phyloP scores from a whole-genome alignment of 1,284 basidiomycete genomes.

The Anthracocystis setariae region DNA sequence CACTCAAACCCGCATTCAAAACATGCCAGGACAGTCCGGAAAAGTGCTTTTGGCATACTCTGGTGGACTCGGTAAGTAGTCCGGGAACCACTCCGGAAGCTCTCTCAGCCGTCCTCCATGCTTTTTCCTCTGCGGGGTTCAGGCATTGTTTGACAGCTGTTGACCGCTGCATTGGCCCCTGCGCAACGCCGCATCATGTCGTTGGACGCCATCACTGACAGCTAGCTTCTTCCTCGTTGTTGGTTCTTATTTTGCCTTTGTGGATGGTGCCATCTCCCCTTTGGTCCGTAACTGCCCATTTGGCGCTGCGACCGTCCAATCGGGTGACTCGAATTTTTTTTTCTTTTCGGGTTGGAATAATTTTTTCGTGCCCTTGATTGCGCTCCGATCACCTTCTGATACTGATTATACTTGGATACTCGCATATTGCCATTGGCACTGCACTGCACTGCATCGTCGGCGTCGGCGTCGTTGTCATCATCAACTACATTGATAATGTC shows the following conservation, averaged over 20 bases:
- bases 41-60: constrained; percentile 96
- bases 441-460: not conserved
- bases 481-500: constrained; percentile 1
- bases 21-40: constrained; percentile 71
- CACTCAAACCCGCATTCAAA: constrained; percentile 10
- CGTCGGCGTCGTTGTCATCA: constrained; percentile 2
- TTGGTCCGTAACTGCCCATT: not conserved
- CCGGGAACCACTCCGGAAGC: constrained; percentile 44
- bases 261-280: constrained; percentile 4
- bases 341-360: constrained; percentile 14
- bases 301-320: constrained; percentile 6
- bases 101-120: constrained; percentile 14
- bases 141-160: constrained; percentile 44
- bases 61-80: constrained; percentile 87
- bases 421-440: constrained; percentile 1
- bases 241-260: constrained; percentile 6
- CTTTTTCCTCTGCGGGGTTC: constrained; percentile 22
- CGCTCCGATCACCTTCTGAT: constrained; percentile 23
- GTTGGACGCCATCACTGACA: constrained; percentile 38
- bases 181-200: constrained; percentile 11
- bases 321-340: constrained; percentile 44
- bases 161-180: constrained; percentile 22
- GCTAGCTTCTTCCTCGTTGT: constrained; percentile 10
- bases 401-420: not conserved
- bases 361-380: constrained; percentile 7